Percentiles rank a stretch among this genome's conserved stretches.
These are phyloP conservation scores for Mytilinidion resinicola DNA, from an alignment of 495 filamentous ascomycete species.

Conservation along the genomic window DNA sequence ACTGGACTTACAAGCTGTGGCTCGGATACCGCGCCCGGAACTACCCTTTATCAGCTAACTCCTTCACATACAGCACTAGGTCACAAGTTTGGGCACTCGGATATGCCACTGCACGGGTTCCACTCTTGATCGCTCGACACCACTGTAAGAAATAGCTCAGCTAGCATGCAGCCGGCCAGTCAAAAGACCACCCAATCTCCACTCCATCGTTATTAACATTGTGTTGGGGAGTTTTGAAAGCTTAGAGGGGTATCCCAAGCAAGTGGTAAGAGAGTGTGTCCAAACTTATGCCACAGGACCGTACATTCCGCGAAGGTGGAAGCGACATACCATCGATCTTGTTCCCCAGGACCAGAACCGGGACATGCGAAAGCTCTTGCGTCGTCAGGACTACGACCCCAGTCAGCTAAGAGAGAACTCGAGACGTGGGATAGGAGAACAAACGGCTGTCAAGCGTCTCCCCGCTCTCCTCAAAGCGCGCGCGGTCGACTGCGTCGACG, in stretches of 20 bases:
- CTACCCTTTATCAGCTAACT: background rate
- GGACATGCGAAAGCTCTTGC: background rate
- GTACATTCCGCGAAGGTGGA: too few species aligned
- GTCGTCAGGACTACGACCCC: background rate
- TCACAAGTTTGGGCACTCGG: too few species aligned
- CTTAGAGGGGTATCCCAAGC: too few species aligned
- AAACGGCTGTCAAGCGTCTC: background rate
- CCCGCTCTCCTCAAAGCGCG: background rate
- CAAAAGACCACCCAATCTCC: too few species aligned
- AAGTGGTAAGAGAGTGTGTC: too few species aligned
- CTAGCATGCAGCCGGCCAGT: too few species aligned
- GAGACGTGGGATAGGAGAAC: background rate
- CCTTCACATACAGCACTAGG: background rate
- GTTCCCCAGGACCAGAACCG: slow-evolving; percentile 2
- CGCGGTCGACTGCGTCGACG: slow-evolving; percentile 6
- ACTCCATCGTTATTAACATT: too few species aligned
- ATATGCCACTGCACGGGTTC: too few species aligned
- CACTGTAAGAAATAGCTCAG: too few species aligned
- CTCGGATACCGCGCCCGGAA: background rate
- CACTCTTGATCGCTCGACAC: too few species aligned
- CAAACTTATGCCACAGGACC: too few species aligned
- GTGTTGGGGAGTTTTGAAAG: too few species aligned
- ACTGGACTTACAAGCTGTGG: background rate
- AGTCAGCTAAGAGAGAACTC: background rate
- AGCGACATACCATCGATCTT: slow-evolving; percentile 1